Percentiles rank a stretch among this genome's conserved stretches.
Conservation (phyloP, 2,329 filamentous ascomycete genomes). For the Alternaria conjuncta region DNA sequence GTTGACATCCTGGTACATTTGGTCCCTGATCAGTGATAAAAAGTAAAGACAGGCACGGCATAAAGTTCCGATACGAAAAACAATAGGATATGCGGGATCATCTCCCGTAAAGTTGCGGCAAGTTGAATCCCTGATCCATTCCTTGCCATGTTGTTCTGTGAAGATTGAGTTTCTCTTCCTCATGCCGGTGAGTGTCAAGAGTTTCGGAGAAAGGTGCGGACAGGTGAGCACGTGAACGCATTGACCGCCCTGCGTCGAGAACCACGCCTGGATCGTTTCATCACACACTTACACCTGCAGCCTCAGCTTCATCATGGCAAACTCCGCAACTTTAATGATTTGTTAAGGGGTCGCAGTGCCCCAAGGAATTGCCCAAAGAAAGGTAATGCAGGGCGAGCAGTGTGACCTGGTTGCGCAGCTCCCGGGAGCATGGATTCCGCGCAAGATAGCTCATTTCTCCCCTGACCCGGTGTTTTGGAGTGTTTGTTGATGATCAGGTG, state of each 20-base stretch:
- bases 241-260: neutral
- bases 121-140: neutral
- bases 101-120: neutral
- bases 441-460: neutral
- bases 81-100: neutral
- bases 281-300: neutral
- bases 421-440: neutral
- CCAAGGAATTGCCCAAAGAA: neutral
- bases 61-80: neutral
- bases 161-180: neutral
- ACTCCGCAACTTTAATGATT: neutral
- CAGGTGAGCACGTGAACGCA: neutral
- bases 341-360: neutral
- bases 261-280: neutral
- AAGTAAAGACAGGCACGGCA: neutral
- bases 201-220: neutral
- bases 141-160: neutral
- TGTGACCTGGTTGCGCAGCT: neutral
- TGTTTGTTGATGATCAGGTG: neutral
- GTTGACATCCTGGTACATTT: neutral
- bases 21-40: neutral
- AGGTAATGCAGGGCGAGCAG: neutral
- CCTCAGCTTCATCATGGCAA: neutral
- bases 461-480: slow-evolving; percentile 1
- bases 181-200: neutral